These are phyloP conservation scores for Rosa hybrid DNA, from an alignment of 331 rosid species.

Conservation along the genomic window DNA sequence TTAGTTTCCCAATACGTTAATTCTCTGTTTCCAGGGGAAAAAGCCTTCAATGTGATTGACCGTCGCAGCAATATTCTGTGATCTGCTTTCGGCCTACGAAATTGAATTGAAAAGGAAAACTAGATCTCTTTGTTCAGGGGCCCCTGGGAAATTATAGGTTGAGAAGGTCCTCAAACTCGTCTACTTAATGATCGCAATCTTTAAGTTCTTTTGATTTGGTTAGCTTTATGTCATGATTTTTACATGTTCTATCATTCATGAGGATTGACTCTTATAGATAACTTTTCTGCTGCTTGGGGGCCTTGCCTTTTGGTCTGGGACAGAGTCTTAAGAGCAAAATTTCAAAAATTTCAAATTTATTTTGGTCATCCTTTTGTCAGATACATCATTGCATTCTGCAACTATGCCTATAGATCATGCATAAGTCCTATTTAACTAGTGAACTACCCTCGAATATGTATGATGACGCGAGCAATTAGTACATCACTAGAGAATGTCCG, in stretches of 20 bases:
- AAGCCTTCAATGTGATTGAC: not conserved
- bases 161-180: conserved; percentile 14
- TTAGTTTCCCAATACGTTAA: not conserved
- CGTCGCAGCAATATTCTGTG: not conserved
- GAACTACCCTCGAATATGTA: too few species aligned
- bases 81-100: not conserved
- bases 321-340: not conserved
- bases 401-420: too few species aligned
- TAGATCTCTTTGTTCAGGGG: not conserved
- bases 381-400: too few species aligned
- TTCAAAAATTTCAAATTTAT: not conserved
- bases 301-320: not conserved
- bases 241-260: conserved; percentile 1
- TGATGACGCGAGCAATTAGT: too few species aligned
- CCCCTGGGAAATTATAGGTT: not conserved
- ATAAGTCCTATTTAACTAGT: too few species aligned
- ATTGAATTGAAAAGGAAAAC: not conserved
- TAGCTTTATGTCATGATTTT: not conserved
- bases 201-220: conserved; percentile 7
- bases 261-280: not conserved
- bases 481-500: too few species aligned
- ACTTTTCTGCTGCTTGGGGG: not conserved
- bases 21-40: not conserved
- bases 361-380: not conserved
- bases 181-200: conserved; percentile 23